Percentiles rank a stretch among this genome's conserved stretches.
Evolutionary conservation across 2,329 filamentous ascomycete genomes (phyloP).

Genomic region (Emmonsiellopsis sp.): DNA sequence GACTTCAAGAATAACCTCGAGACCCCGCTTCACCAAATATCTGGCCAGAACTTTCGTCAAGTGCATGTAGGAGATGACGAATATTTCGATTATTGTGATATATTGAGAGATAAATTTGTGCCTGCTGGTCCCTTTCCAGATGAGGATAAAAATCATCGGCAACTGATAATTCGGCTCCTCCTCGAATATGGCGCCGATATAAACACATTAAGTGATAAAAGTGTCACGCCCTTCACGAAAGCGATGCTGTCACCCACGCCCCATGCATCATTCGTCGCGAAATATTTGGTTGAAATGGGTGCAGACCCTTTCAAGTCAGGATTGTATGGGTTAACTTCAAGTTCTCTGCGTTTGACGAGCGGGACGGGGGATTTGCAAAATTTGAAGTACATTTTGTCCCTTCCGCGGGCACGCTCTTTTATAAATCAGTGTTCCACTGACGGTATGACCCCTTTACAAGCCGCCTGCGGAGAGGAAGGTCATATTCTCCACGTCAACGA

Average conservation of each 20-base stretch:
- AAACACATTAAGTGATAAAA: background rate
- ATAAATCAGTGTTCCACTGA: background rate
- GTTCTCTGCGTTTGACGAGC: no score
- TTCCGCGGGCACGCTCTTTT: background rate
- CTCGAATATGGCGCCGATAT: background rate
- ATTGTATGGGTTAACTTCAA: background rate
- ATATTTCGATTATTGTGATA: background rate
- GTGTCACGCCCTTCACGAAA: background rate
- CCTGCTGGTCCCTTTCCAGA: background rate
- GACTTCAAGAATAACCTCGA: background rate
- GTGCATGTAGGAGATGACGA: background rate
- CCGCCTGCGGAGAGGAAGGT: background rate
- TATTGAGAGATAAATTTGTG: background rate
- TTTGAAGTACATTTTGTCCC: background rate
- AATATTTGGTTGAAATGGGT: background rate
- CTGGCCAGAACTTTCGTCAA: background rate
- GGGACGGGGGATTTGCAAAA: background rate
- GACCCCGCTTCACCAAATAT: background rate
- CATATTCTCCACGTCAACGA: background rate
- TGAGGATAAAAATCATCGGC: background rate
- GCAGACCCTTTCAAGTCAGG: background rate
- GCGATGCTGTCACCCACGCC: background rate
- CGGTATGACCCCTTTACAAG: background rate
- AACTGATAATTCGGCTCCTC: slow-evolving; percentile 1
- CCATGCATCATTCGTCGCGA: background rate